A percentile compares a stretch with the other conserved stretches of the same genome.
These are phyloP conservation scores for Furcasterigmium furcatum DNA, from an alignment of 2,329 filamentous ascomycete genomes.

Conservation along the genomic window DNA sequence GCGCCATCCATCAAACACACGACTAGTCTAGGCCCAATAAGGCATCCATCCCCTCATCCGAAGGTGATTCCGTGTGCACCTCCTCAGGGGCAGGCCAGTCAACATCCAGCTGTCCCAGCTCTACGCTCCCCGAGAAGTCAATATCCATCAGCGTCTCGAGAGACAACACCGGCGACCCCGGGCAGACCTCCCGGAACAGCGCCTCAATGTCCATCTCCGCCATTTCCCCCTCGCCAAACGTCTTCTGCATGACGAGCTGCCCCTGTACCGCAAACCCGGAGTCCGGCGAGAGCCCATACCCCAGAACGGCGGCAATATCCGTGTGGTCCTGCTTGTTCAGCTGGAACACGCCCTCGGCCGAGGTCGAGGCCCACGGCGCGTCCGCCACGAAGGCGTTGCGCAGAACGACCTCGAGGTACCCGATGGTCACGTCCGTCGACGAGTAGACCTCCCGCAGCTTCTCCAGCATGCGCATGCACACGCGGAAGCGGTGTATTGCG, in stretches of 20 bases:
- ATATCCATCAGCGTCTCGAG: background rate
- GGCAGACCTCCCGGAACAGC: background rate
- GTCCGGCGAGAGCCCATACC: background rate
- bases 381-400: background rate
- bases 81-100: background rate
- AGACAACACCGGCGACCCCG: background rate
- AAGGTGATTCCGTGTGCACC: no score
- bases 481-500: background rate
- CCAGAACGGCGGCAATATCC: background rate
- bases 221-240: background rate
- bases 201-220: background rate
- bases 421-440: background rate
- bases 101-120: background rate
- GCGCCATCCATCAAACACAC: no score
- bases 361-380: background rate
- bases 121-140: background rate
- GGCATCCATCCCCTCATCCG: no score
- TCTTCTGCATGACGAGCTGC: background rate
- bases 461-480: background rate
- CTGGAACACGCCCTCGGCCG: background rate
- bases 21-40: no score
- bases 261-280: background rate
- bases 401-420: background rate
- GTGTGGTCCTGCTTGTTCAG: background rate
- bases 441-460: background rate